Base-by-base conservation (phyloP, 2,329 filamentous ascomycete genomes). In the Ophiosphaerella herpotricha region DNA sequence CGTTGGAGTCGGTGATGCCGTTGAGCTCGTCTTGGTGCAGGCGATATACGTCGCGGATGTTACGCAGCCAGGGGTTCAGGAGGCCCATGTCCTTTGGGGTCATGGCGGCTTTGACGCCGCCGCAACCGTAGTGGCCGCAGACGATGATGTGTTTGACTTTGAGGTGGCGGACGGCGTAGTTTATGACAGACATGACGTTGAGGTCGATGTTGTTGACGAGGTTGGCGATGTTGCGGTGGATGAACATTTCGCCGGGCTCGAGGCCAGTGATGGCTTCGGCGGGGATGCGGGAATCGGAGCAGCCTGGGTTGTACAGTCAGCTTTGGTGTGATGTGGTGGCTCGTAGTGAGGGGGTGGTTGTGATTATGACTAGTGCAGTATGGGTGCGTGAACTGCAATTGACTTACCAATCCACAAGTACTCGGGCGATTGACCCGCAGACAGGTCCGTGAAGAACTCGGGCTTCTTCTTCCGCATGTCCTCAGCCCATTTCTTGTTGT, bases 11-110 rank as follows among this genome's bases (percentile, higher is more conserved):
- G 4, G 43, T 46, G 34, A 73, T 63, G 7, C 32, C 53, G 44
- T 89, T 86, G 16, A 91, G 81, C 78, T 91, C 87, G 45, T 75
- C 74, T 77, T 89, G 86, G 72, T 90, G 82, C 60, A 89, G 78
- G 9, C 87, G 80, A 74, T 90, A 89, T 50, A 90, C 85, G 70
- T 90, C 87, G 50, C 87, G 83, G 66, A 90, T 89, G 75, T 89
- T 88, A 43, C 86, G 80, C 57, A 90, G 80, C 87, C 87, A 90
- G 1, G 86, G 86, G 76, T 90, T 89, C 50, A 90, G 76, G 29
- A 90, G 72, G 43, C 87, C 87, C 48, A 90, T 74, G 66, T 90
- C 86, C 70, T 86, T 82, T 61, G 86, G 82, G 0, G 85, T 88
- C 68, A 74, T 72, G 3, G 85, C 82, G 0, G 85, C 86, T 12